Percentiles rank a stretch among this genome's conserved stretches.
phyloP scores from a whole-genome alignment of 192 early-diverging fungal genomes.

The Rhizoclosmatium sp. region DNA sequence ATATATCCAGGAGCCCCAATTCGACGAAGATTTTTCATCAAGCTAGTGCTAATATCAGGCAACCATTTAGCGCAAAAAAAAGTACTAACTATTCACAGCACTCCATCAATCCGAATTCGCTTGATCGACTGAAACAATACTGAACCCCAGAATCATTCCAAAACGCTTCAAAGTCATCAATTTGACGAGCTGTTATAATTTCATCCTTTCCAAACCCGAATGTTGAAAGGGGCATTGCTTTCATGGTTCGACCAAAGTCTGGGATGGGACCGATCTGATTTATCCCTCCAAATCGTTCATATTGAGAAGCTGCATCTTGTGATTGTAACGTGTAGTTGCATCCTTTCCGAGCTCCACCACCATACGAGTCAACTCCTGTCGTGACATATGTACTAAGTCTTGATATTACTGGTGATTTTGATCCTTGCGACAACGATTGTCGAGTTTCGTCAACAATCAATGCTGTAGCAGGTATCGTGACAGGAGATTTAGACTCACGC shows the following conservation, averaged over 20 bases:
- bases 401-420: too few relatives aligned
- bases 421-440: not conserved
- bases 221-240: not conserved
- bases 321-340: not conserved
- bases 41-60: not conserved
- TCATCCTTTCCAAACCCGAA: not conserved
- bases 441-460: not conserved
- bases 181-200: not conserved
- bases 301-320: not conserved
- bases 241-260: not conserved
- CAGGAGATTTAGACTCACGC: too few relatives aligned
- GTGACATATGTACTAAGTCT: too few relatives aligned
- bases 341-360: too few relatives aligned
- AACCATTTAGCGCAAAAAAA: not conserved
- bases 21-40: conserved; percentile 45
- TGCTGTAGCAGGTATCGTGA: too few relatives aligned
- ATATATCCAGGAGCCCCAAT: conserved; percentile 53
- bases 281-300: not conserved
- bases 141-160: conserved; percentile 53
- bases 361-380: too few relatives aligned
- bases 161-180: conserved; percentile 13
- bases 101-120: conserved; percentile 53
- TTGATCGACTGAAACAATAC: conserved; percentile 39
- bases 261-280: not conserved
- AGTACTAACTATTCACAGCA: conserved; percentile 49